phyloP scores from a whole-genome alignment of 2,329 filamentous ascomycete genomes.

The Fonsecaea pedrosoi region DNA sequence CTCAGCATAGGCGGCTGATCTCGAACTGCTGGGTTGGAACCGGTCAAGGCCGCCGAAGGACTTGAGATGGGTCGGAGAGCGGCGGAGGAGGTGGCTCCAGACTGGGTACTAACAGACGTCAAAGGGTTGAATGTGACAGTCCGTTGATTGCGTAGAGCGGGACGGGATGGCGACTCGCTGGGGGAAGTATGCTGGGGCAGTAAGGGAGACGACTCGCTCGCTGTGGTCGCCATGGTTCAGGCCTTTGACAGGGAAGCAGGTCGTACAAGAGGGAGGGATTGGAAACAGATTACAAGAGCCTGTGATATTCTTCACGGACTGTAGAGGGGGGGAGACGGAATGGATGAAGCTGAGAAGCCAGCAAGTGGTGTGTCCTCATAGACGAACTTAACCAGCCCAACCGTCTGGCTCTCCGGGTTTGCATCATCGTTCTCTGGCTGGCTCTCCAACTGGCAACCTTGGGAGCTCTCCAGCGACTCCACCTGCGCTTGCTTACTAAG shows the following conservation, averaged over 20 bases:
- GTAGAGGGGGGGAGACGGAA: background rate
- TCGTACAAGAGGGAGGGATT: conserved; percentile 4
- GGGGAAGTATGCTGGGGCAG: conserved; percentile 47
- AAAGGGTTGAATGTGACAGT: conserved; percentile 58
- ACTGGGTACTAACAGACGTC: conserved; percentile 54
- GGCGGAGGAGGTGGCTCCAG: conserved; percentile 50
- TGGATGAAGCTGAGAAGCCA: background rate
- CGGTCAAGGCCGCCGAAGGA: conserved; percentile 47
- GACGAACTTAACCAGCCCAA: background rate
- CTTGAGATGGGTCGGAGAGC: conserved; percentile 51
- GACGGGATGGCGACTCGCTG: conserved; percentile 38
- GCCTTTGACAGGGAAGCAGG: background rate
- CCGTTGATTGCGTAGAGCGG: conserved; percentile 47
- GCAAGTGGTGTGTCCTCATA: conserved; percentile 11
- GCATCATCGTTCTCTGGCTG: conserved; percentile 47
- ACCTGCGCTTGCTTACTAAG: conserved; percentile 13
- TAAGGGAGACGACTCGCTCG: conserved; percentile 51
- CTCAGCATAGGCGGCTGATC: conserved; percentile 69
- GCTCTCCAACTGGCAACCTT: background rate
- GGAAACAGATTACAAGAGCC: background rate
- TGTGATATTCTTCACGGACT: background rate
- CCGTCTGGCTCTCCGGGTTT: conserved; percentile 34
- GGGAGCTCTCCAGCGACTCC: conserved; percentile 3
- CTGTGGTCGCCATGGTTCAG: conserved; percentile 43
- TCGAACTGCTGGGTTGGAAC: conserved; percentile 43